These are phyloP conservation scores for Xylaria sp. DNA, from an alignment of 2,329 filamentous ascomycete genomes.

Conservation along the genomic window DNA sequence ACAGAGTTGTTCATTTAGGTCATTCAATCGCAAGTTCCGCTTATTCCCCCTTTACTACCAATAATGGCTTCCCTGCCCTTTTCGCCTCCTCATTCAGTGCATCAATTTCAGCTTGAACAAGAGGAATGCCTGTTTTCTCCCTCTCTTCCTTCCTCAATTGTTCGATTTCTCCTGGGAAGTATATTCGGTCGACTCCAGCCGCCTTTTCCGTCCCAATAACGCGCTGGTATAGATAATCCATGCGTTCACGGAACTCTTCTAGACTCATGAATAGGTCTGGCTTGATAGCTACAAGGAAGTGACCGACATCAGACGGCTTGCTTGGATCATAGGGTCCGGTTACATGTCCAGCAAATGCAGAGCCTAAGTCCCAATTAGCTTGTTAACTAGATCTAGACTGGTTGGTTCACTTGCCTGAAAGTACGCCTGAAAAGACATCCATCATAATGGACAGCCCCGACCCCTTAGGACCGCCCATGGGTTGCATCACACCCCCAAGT, in stretches of 20 bases:
- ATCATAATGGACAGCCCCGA: conserved; percentile 84
- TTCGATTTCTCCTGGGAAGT: conserved; percentile 72
- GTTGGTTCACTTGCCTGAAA: conserved; percentile 58
- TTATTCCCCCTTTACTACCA: conserved; percentile 42
- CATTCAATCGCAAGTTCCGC: background rate
- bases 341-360: conserved; percentile 81
- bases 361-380: conserved; percentile 57
- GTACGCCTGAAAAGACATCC: conserved; percentile 85
- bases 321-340: conserved; percentile 79
- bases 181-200: conserved; percentile 66
- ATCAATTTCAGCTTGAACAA: conserved; percentile 66
- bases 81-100: conserved; percentile 64
- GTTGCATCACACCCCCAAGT: conserved; percentile 81
- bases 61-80: conserved; percentile 53
- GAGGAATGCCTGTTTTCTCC: conserved; percentile 66
- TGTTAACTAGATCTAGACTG: background rate
- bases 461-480: conserved; percentile 87
- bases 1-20: background rate
- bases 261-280: conserved; percentile 78
- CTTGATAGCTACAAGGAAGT: conserved; percentile 78
- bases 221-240: conserved; percentile 64
- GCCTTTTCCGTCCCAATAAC: conserved; percentile 65
- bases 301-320: conserved; percentile 75
- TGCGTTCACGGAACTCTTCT: conserved; percentile 73
- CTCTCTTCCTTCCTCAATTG: conserved; percentile 63